Evolutionary conservation across 192 early-diverging fungal species (phyloP).

Genomic region (Coemansia reversa): DNA sequence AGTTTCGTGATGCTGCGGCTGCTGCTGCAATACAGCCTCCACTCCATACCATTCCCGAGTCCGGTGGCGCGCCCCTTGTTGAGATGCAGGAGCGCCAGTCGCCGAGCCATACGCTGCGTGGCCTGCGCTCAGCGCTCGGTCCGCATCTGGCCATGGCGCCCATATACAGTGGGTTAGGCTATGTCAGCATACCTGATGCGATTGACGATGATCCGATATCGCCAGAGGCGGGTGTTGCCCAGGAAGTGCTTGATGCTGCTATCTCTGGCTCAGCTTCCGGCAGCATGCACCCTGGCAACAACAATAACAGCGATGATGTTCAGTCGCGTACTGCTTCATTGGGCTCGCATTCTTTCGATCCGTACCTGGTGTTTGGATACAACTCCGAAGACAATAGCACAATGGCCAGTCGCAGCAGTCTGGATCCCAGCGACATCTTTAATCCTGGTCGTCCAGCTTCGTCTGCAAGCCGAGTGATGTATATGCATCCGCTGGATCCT

Average conservation of each 20-base stretch:
- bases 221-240: slow-evolving; percentile 6
- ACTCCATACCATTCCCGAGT: too few relatives aligned
- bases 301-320: slow-evolving; percentile 11
- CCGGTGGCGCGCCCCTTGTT: too few relatives aligned
- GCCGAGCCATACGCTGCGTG: slow-evolving; percentile 3
- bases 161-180: slow-evolving; percentile 9
- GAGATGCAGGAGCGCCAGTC: slow-evolving; percentile 27
- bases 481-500: slow-evolving; percentile 40
- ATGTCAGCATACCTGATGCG: slow-evolving; percentile 14
- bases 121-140: slow-evolving; percentile 17
- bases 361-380: slow-evolving; percentile 45
- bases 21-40: background rate
- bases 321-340: slow-evolving; percentile 28
- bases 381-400: slow-evolving; percentile 53
- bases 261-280: slow-evolving; percentile 2
- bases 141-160: slow-evolving; percentile 11
- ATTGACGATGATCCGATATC: slow-evolving; percentile 2
- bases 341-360: slow-evolving; percentile 46
- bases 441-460: slow-evolving; percentile 27
- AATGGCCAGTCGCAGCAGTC: slow-evolving; percentile 52
- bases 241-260: slow-evolving; percentile 16
- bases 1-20: background rate
- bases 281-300: slow-evolving; percentile 4
- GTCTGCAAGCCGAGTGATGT: slow-evolving; percentile 34
- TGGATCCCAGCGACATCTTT: slow-evolving; percentile 39